Evolutionary conservation across 2,329 filamentous ascomycete species (phyloP), one percentile per base, ranked within the genome.

Genomic region (Botrytis paeoniae): DNA sequence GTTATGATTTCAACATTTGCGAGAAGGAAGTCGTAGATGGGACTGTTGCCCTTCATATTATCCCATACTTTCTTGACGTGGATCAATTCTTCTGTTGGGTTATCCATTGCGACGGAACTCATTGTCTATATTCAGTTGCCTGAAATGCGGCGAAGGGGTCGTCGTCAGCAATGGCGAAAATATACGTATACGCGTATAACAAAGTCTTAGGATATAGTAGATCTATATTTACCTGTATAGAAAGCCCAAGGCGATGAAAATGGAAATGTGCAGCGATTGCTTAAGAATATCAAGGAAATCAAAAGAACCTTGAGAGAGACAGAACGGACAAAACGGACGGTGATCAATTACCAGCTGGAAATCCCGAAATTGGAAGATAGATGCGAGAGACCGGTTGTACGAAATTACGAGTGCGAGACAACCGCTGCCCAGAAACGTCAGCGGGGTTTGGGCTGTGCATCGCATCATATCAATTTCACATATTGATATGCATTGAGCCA

Each of bases 21-120:
- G 43, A 88, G 84, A 9, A 88, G 81, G 75, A 88, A 82, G 69
- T 83, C 82, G 83, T 89, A 90, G 77, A 89, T 88, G 74, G 86
- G 83, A 39, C 84, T 86, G 76, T 80, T 80, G 51, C 76, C 77
- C 73, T 74, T 74, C 77, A 80, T 80, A 4, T 70, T 74, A 64
- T 77, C 72, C 79, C 78, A 80, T 18, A 81, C 78, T 14, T 69
- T 73, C 43, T 74, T 73, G 60, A 81, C 76, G 73, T 81, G 78
- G 18, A 77, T 74, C 32, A 80, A 66, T 73, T 78, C 77, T 57
- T 62, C 65, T 41, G 73, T 51, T 37, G 78, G 61, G 37, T 73
- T 73, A n/a, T 76, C 71, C 75, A 76, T 77, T 41, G 45, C 9
- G 63, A 66, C 35, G 39, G 41, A 18, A 14, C 25, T 25, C 43